Base-by-base conservation (phyloP, 176 grass and related monocot species). In the Ananas comosus region DNA sequence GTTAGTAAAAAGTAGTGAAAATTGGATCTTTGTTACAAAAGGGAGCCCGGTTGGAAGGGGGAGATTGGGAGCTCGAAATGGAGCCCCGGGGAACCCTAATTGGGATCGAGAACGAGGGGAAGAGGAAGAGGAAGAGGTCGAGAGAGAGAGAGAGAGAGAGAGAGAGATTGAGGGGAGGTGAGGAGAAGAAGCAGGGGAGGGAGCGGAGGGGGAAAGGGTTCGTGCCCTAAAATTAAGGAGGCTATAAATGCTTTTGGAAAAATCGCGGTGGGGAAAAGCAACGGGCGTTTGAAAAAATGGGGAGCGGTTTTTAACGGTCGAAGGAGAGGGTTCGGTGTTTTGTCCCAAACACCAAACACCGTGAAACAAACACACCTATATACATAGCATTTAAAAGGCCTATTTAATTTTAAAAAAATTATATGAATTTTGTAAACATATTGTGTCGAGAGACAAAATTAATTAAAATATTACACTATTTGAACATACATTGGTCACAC, bases 71-170 rank as follows among this genome's bases (percentile, higher is more conserved):
- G 83, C 83, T 84, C 91, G 51, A 82, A 74, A 81, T 18, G 48
- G 90, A 79, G 86, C 86, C 73, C 78, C 86, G 81, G 78, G 77
- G 73, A 81, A 47, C 78, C 81, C 78, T 71, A 70, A 11, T 25
- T 66, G 66, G 74, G 33, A 64, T 73, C 27, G 68, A 64, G 66
- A 74, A 42, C 18, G 76, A 83, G 24, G 11, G 7, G 70, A 65
- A 65, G 51, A 50, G 54, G 17, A 14, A 49, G 0, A 47, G 13
- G 64, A 57, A 66, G 3, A 17, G n/a, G 49, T 72, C 48, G 74
- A 67, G 51, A 33, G 68, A 21, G 11, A 3, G 33, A 21, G 53
- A 21, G 11, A 3, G 33, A 21, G 53, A 76, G 63, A 9, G 54
- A 11, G 47, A 79, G 65, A 47, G 24, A 73, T 64, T 29, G 14